These are phyloP conservation scores for Geoglossum cookeanum DNA, from an alignment of 2,329 filamentous ascomycete species.

Conservation along the genomic window DNA sequence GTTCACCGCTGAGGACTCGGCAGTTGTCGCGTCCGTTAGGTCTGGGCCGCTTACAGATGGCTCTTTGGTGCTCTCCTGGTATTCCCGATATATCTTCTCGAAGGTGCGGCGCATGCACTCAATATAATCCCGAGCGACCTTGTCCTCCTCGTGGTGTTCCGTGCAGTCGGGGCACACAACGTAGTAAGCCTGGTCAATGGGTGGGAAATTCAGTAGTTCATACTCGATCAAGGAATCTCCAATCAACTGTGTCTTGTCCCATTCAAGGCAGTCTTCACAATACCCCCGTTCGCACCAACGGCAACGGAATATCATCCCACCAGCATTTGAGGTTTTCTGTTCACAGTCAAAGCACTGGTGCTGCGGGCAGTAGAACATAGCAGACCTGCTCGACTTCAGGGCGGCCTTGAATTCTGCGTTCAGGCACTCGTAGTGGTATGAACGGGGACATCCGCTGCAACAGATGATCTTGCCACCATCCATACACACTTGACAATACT, in stretches of 20 bases:
- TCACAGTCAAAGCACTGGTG: constrained; percentile 35
- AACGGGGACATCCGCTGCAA: constrained; percentile 34
- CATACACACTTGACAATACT: constrained; percentile 32
- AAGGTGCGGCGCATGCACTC: constrained; percentile 13
- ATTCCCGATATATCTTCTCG: neutral
- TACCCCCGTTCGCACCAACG: constrained; percentile 35
- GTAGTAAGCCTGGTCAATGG: constrained; percentile 28
- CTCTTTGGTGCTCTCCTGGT: neutral
- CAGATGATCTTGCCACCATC: constrained; percentile 28
- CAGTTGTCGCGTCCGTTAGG: constrained; percentile 5
- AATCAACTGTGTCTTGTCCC: constrained; percentile 28
- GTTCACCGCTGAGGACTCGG: neutral
- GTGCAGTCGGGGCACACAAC: constrained; percentile 30
- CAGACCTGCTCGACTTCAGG: constrained; percentile 22
- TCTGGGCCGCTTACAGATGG: neutral
- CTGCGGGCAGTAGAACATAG: constrained; percentile 34
- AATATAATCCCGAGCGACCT: constrained; percentile 14
- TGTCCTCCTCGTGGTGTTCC: constrained; percentile 17
- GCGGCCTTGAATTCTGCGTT: constrained; percentile 22
- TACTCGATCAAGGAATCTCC: constrained; percentile 33
- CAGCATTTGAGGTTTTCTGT: constrained; percentile 30
- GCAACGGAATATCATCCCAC: constrained; percentile 32
- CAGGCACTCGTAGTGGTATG: constrained; percentile 34
- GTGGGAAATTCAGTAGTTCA: constrained; percentile 27
- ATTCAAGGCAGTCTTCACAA: constrained; percentile 41